Evolutionary conservation across 371 early-diverging fungal species (phyloP), one percentile per base, ranked within the genome.

Genomic region (Mortierella sp.): DNA sequence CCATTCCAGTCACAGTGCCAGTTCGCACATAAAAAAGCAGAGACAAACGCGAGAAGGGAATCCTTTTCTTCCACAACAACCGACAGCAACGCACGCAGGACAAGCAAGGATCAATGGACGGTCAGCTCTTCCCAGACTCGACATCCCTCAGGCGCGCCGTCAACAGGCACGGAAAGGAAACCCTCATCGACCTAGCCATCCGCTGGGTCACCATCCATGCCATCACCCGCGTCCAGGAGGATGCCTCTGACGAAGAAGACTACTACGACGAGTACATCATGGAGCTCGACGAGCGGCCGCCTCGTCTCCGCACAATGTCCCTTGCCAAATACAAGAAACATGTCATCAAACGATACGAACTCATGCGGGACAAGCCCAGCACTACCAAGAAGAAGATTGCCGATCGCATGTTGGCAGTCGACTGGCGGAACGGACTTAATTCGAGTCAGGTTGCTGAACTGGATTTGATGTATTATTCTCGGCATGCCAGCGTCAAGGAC

Each of bases 401-500:
- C 51, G 87, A 89, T 49, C 74, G 84, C 71, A 83, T 89, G 21
- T 73, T 87, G 63, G 44, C 73, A 27, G 72, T 79, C 0, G 89
- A 89, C 73, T 89, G 88, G 89, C 72, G 76, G 46, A 75, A 77
- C 10, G 91, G 91, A 24, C 80, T 91, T 14, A 80, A 58, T 35
- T 78, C 87, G 29, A 71, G 83, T 2, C 91, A 91, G 75, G 55
- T 90, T 14, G 89, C 90, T 0, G 89, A 90, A 43, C 38, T 91
- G 29, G 91, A 90, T 46, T 74, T 90, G 27, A 70, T 78, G 27
- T 87, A 83, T 71, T 78, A 84, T 24, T 79, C 80, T 46, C 74
- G 80, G 38, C 81, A 85, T 55, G 44, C 88, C 7, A 77, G 71
- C 16, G 56, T 78, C 21, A 83, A 79, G 63, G 83, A 56, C 72